phyloP scores from a whole-genome alignment of 331 rosid species.

The Telfairia occidentalis region DNA sequence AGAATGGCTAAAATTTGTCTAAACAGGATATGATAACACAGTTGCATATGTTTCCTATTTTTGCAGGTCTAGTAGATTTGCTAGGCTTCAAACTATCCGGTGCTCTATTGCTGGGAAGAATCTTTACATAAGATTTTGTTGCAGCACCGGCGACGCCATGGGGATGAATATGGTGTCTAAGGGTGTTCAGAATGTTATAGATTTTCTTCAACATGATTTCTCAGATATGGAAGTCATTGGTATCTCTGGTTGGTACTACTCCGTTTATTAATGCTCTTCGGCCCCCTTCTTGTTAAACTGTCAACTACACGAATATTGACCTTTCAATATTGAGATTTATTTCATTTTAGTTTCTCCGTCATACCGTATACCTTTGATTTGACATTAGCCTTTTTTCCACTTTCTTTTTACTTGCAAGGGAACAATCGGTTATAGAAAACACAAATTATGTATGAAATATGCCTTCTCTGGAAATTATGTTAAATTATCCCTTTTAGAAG shows the following conservation, averaged over 20 bases:
- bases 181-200: constrained; percentile 83
- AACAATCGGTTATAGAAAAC: not conserved
- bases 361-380: not conserved
- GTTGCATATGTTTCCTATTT: not conserved
- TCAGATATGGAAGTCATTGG: constrained; percentile 87
- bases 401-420: not conserved
- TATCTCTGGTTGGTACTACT: constrained; percentile 46
- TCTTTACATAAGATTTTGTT: constrained; percentile 52
- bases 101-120: constrained; percentile 76
- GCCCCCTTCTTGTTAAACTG: not conserved
- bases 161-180: constrained; percentile 96
- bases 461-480: not conserved
- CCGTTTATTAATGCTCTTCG: not conserved
- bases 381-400: not conserved
- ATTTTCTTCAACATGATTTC: constrained; percentile 63
- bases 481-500: not conserved
- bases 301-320: not conserved
- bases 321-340: not conserved
- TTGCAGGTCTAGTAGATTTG: constrained; percentile 76
- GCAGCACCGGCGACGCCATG: constrained; percentile 91
- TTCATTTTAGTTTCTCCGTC: not conserved
- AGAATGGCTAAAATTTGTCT: not conserved
- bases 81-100: constrained; percentile 52
- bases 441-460: not conserved
- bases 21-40: not conserved